phyloP scores from a whole-genome alignment of 495 filamentous ascomycete genomes.

The Viridothelium virens region DNA sequence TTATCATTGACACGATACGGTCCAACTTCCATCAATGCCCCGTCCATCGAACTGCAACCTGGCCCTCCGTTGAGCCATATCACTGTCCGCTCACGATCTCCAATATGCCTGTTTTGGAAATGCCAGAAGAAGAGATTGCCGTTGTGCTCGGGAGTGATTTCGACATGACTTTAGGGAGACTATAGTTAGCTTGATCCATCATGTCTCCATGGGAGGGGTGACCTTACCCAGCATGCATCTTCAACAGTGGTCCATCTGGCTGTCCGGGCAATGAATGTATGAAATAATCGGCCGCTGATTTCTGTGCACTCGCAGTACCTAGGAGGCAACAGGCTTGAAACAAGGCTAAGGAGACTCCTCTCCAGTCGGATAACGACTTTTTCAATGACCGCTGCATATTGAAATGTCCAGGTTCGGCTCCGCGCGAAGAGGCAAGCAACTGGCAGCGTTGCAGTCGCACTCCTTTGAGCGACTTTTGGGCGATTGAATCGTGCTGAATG shows the following conservation, averaged over 20 bases:
- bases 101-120: constrained; percentile 89
- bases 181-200: constrained; percentile 27
- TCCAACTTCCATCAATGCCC: constrained; percentile 94
- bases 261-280: constrained; percentile 74
- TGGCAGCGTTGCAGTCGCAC: no score
- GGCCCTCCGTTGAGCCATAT: constrained; percentile 97
- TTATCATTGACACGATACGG: constrained; percentile 82
- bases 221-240: constrained; percentile 96
- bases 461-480: no score
- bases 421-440: no score
- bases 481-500: no score
- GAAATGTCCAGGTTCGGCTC: no score
- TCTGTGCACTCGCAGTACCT: constrained; percentile 15
- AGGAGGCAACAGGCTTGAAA: background rate
- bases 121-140: constrained; percentile 99
- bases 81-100: constrained; percentile 82
- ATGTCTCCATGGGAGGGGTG: background rate
- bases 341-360: background rate
- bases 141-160: constrained; percentile 72
- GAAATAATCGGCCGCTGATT: constrained; percentile 78
- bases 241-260: constrained; percentile 72
- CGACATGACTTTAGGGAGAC: constrained; percentile 62
- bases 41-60: constrained; percentile 94
- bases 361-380: background rate
- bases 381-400: background rate